Evolutionary conservation across 768 basidiomycete species (phyloP).

Genomic region (Sutorius australiensis): DNA sequence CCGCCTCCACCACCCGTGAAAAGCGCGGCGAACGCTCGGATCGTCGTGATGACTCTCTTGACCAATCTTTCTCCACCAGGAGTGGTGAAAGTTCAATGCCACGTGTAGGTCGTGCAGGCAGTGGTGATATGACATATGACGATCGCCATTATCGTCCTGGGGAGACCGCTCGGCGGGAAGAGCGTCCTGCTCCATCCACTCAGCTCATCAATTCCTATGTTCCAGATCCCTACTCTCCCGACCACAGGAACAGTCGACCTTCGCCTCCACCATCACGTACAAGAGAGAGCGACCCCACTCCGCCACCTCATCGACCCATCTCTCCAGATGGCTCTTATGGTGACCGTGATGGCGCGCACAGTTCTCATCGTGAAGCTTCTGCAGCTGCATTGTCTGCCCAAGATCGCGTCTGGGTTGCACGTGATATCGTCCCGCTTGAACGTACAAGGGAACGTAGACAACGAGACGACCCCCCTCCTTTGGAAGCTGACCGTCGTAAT

Average conservation of each 20-base stretch:
- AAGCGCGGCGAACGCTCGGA: conserved; percentile 22
- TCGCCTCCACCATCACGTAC: conserved; percentile 22
- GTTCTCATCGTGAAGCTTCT: conserved; percentile 21
- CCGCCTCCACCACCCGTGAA: conserved; percentile 29
- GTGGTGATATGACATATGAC: conserved; percentile 43
- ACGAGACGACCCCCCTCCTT: conserved; percentile 20
- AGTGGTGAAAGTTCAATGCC: conserved; percentile 19
- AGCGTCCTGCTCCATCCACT: conserved; percentile 19
- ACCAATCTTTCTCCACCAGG: conserved; percentile 24
- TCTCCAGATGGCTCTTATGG: conserved; percentile 21
- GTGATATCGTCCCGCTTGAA: conserved; percentile 10
- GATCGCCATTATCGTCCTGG: conserved; percentile 67
- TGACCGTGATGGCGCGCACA: conserved; percentile 20
- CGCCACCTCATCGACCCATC: conserved; percentile 19
- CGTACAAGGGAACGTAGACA: conserved; percentile 25
- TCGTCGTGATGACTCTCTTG: conserved; percentile 26
- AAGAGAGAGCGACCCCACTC: conserved; percentile 24
- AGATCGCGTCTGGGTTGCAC: conserved; percentile 27
- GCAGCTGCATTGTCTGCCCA: conserved; percentile 12
- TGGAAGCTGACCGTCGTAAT: conserved; percentile 21
- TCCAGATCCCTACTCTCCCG: conserved; percentile 28
- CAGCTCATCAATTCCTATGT: conserved; percentile 26
- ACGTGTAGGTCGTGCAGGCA: conserved; percentile 30
- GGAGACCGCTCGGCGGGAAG: conserved; percentile 27
- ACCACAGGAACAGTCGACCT: conserved; percentile 18